Evolutionary conservation across 345 rosid species (phyloP).

Genomic region (Excoecaria cochinchinensis): DNA sequence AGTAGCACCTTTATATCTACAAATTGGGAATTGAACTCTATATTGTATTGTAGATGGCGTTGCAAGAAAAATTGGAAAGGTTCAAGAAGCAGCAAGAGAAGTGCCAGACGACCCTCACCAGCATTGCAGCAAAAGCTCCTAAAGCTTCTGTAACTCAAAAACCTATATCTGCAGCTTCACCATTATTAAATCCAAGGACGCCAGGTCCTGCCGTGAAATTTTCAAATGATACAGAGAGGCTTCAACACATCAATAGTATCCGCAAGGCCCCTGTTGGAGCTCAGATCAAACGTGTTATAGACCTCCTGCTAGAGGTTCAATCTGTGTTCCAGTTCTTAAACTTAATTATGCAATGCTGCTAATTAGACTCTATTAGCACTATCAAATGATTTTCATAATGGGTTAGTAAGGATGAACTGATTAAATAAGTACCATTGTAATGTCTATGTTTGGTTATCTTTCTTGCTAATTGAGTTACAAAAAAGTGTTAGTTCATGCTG

Average conservation of each 20-base stretch:
- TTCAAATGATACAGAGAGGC: constrained; percentile 74
- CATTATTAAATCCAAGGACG: constrained; percentile 38
- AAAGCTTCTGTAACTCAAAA: constrained; percentile 30
- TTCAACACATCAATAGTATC: constrained; percentile 53
- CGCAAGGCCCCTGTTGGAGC: constrained; percentile 80
- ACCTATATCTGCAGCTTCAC: constrained; percentile 24
- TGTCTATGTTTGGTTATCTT: background rate
- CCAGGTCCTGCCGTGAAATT: constrained; percentile 57
- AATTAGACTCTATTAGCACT: background rate
- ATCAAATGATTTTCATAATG: constrained; percentile 3
- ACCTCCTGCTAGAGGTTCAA: constrained; percentile 52
- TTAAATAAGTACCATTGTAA: background rate
- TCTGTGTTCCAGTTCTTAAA: background rate
- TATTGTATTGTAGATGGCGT: constrained; percentile 43
- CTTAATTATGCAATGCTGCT: background rate
- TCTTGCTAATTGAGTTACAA: background rate
- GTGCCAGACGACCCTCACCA: constrained; percentile 61
- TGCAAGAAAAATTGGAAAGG: constrained; percentile 56
- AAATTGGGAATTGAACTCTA: background rate
- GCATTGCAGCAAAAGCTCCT: constrained; percentile 51
- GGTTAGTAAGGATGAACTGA: background rate
- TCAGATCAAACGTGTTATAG: constrained; percentile 90
- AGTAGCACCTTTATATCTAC: background rate
- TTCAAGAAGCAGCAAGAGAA: constrained; percentile 80
- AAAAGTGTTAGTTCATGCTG: background rate